A percentile compares a stretch with the other conserved stretches of the same genome.
phyloP scores from a whole-genome alignment of 2,329 filamentous ascomycete species.

The Colletotrichum kahawae region DNA sequence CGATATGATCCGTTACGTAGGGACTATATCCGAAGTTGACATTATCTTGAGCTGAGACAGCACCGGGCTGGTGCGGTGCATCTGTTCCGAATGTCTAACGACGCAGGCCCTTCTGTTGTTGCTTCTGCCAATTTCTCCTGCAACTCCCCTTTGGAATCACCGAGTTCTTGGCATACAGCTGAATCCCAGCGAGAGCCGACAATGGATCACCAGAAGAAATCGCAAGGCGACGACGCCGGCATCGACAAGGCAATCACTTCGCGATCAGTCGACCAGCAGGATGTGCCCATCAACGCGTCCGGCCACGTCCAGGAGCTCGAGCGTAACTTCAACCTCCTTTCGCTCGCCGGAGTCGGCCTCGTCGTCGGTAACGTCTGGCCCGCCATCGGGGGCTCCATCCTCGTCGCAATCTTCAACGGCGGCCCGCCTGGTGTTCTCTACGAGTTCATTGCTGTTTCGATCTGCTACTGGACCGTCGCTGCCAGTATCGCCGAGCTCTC shows the following conservation, averaged over 20 bases:
- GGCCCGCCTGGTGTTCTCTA: conserved; percentile 67
- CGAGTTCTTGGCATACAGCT: not conserved
- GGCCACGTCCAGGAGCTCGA: conserved; percentile 45
- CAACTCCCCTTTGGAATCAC: not conserved
- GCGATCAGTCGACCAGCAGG: conserved; percentile 1
- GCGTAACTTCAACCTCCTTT: conserved; percentile 44
- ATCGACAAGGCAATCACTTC: not conserved
- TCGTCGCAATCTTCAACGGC: conserved; percentile 63
- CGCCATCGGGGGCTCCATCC: conserved; percentile 47
- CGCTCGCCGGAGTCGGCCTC: conserved; percentile 44
- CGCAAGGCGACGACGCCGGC: not conserved
- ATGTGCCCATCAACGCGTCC: conserved; percentile 38
- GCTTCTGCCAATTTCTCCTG: not conserved
- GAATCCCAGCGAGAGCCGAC: not conserved
- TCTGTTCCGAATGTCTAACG: not conserved
- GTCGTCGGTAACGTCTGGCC: conserved; percentile 49
- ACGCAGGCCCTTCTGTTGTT: not conserved
- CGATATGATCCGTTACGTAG: not conserved
- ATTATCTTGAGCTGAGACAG: not conserved
- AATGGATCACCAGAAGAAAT: conserved; percentile 1
- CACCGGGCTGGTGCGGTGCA: conserved; percentile 5
- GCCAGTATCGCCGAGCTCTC: conserved; percentile 66
- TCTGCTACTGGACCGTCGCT: conserved; percentile 63
- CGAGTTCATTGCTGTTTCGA: conserved; percentile 56
- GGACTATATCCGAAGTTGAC: not conserved